Evolutionary conservation across 1,284 basidiomycete genomes (phyloP), one percentile per base, ranked within the genome.

Genomic region (Leccinum pachyderme): DNA sequence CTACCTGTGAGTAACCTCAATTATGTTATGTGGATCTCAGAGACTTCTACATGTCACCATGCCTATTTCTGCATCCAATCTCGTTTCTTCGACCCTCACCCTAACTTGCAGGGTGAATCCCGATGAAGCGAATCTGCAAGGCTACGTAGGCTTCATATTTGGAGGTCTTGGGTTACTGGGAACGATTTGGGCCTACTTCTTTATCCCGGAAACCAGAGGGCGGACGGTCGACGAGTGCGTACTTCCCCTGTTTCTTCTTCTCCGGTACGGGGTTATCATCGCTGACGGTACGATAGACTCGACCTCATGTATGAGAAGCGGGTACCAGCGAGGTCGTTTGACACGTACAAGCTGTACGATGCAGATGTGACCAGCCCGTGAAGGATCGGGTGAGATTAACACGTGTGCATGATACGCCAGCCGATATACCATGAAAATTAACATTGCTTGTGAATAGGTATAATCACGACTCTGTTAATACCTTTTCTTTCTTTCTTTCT

Each of bases 111-210:
- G 66, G 7, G 64, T 71, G 31, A 68, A 63, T 25, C 64, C 66
- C 2, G 50, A 68, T 39, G 41, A 71, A 51, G 67, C 69, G 2
- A 54, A 65, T 33, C 57, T 69, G 2, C 59, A 62, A 11, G 65
- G 69, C 1, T 69, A 69, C 11, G 65, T 71, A n/a, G 69, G 69
- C 1, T 68, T 71, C 51, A 50, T 71, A 33, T 71, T 70, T 59
- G 69, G 69, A 0, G 64, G 59, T 29, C 53, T 67, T 7, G 55
- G 57, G 2, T 53, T 68, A 7, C 25, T n/a, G 9, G 64, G 64
- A 15, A 53, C 59, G 7, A 27, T 70, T 7, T 65, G 66, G 58
- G 51, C 59, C 7, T 65, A 66, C 29, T 60, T 59, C 22, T 68
- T 65, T 27, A 71, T 68, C 9, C 67, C 66, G 0, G 66, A 68